Evolutionary conservation across 495 filamentous ascomycete genomes (phyloP), one percentile per base, ranked within the genome.

Genomic region (Terfezia claveryi): DNA sequence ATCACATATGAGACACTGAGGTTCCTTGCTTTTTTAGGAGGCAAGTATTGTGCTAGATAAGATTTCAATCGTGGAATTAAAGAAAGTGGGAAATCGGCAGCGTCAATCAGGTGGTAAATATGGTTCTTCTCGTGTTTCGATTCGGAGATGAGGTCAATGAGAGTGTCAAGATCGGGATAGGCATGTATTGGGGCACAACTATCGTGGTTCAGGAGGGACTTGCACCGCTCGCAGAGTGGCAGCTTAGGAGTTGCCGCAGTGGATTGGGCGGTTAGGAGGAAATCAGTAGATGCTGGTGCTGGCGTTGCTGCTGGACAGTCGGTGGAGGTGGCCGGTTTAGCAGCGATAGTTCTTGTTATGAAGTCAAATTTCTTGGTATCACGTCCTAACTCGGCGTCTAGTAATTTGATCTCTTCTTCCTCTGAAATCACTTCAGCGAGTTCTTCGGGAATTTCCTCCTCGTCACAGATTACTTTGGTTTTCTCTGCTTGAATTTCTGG

Each of bases 91-190:
- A 99, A 94, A 64, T 99, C 91, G 14, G 87, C 92, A 5, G 91
- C 91, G 63, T 99, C 91, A n/a, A 96, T 63, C n/a, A 99, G 74
- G 66, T 95, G 88, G 66, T 95, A 99, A 54, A 99, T 76, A 61
- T 93, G 87, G 64, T 96, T 96, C 59, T 81, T 71, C 62, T 80
- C 85, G 66, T 91, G 76, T 1, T 86, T 86, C 0, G 89, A 87
- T 59, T 89, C 83, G 17, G 77, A 72, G 23, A 99, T 80, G n/a
- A 82, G 92, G 27, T 82, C 78, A 32, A 76, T 73, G 32, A 99
- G 78, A 0, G 85, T 79, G 20, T 84, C 71, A 51, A 94, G 70
- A 8, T 80, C 76, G 0, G 91, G 91, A 12, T 65, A 63, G 7
- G 60, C 55, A 4, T 63, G 63, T 12, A 63, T 50, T 10, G 60